phyloP scores from a whole-genome alignment of 2,329 filamentous ascomycete genomes.

The Hypoxylon sp. region DNA sequence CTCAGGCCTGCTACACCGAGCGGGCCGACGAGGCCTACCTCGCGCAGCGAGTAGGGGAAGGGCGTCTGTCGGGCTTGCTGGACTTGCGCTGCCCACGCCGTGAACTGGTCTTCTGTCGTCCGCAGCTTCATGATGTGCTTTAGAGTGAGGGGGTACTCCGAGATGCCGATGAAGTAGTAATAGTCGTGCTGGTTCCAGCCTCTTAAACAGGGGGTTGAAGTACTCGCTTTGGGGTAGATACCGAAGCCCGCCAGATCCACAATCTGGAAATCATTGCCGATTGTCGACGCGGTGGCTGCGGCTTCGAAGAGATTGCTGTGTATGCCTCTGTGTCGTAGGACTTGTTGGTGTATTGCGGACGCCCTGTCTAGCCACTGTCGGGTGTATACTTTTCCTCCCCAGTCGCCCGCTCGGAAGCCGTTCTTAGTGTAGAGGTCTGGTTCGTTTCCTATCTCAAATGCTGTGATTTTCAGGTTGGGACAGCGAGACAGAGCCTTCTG shows the following conservation, averaged over 20 bases:
- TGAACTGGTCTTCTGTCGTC: slow-evolving; percentile 63
- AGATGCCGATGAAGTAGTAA: slow-evolving; percentile 66
- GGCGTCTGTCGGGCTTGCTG: slow-evolving; percentile 58
- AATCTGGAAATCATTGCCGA: slow-evolving; percentile 65
- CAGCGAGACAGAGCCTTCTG: slow-evolving; percentile 45
- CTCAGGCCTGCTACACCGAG: slow-evolving; percentile 62
- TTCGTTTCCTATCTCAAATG: slow-evolving; percentile 54
- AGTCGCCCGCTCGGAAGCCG: slow-evolving; percentile 60
- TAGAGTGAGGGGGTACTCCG: slow-evolving; percentile 60
- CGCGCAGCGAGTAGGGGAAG: slow-evolving; percentile 64
- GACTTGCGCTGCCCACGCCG: slow-evolving; percentile 62
- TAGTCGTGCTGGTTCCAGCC: slow-evolving; percentile 69
- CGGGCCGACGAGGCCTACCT: slow-evolving; percentile 66
- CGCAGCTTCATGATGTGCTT: slow-evolving; percentile 61
- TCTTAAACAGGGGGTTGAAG: slow-evolving; percentile 53
- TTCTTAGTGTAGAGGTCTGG: slow-evolving; percentile 57
- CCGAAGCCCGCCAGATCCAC: slow-evolving; percentile 57
- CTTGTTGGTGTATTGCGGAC: slow-evolving; percentile 60
- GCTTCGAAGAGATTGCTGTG: slow-evolving; percentile 64
- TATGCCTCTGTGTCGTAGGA: slow-evolving; percentile 59
- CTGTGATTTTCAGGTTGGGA: slow-evolving; percentile 48
- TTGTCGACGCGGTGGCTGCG: slow-evolving; percentile 64
- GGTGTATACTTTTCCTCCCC: slow-evolving; percentile 61
- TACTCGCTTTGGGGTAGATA: slow-evolving; percentile 57
- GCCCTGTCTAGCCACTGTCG: slow-evolving; percentile 63